Base-by-base conservation (phyloP, 768 basidiomycete genomes). In the Phlegmacium glaucopus region DNA sequence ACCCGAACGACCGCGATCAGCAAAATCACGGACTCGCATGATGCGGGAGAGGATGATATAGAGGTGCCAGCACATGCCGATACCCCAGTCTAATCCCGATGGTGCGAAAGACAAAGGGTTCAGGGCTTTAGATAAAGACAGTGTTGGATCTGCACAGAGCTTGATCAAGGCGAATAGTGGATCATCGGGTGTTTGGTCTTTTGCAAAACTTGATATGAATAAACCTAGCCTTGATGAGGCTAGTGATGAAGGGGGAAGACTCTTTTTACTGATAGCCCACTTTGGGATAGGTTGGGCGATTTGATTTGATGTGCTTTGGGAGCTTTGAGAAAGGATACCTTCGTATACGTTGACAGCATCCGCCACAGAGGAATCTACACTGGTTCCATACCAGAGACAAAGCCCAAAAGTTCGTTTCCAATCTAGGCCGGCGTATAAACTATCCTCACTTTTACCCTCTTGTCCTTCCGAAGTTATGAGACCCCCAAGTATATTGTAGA, bases 361-460 rank as follows among this genome's bases (percentile, higher is more conserved):
- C 2, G 80, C 71, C 48, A 93, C 79, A 4, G 89, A 72, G 3
- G 85, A 76, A 49, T 88, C 79, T 54, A 91, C 73, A 3, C 81
- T 75, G 36, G 84, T 76, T 1, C 82, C 83, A 62, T 85, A 97
- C 96, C 96, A 99, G 27, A 98, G 69, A 51, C 85, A 85, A 37
- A 97, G 68, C 2, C 91, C 96, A 61, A 98, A 90, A 1, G 85
- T 85, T 15, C 93, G 82, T 63, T 93, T 94, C 96, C 96, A 99
- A 61, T 96, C 94, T 44, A 97, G 66, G 0, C 81, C 87, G 44
- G 83, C 71, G 13, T 82, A 72, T 4, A 96, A 71, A 46, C 80
- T 59, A 18, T 63, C 66, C 12, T 53, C 62, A n/a, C 77, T 50
- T 67, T 73, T 42, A 72, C 76, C 26, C 77, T 59, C 82, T 73